phyloP scores from a whole-genome alignment of 495 filamentous ascomycete genomes.

The Podospora tetraspora region DNA sequence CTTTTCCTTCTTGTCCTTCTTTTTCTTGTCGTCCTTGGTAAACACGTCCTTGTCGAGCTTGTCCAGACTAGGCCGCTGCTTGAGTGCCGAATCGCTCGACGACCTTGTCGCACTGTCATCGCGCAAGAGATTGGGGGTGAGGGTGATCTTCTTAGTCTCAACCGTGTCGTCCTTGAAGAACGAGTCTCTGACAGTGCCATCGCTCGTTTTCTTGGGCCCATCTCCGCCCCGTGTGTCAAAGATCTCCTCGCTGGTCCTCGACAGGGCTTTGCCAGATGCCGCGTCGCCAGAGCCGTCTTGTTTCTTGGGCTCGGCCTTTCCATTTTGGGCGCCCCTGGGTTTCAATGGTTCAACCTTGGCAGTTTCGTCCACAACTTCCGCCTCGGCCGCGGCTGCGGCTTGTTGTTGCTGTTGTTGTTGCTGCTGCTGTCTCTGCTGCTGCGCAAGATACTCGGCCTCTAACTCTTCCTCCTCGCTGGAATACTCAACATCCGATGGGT shows the following conservation, averaged over 20 bases:
- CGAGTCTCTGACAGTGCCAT: constrained; percentile 81
- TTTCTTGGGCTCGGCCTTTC: constrained; percentile 40
- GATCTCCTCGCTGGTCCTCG: constrained; percentile 58
- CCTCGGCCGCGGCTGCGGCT: constrained; percentile 20
- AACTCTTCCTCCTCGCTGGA: constrained; percentile 78
- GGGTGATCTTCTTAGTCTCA: constrained; percentile 94
- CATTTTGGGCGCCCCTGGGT: constrained; percentile 35
- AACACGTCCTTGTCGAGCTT: constrained; percentile 49
- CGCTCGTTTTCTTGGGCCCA: constrained; percentile 62
- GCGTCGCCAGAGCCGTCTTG: constrained; percentile 34
- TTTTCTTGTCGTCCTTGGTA: constrained; percentile 49
- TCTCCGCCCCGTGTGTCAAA: constrained; percentile 52
- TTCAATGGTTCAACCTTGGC: constrained; percentile 47
- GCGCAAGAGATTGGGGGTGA: constrained; percentile 90
- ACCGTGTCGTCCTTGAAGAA: constrained; percentile 96
- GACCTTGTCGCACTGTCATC: constrained; percentile 64
- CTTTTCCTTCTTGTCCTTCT: constrained; percentile 77
- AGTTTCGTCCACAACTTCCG: constrained; percentile 41
- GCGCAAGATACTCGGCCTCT: constrained; percentile 28
- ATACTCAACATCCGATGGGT: constrained; percentile 86
- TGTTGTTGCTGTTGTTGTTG: constrained; percentile 36
- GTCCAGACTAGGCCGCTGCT: constrained; percentile 48
- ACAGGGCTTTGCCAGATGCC: constrained; percentile 17
- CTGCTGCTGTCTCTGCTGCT: constrained; percentile 35
- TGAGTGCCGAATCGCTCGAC: constrained; percentile 58